Evolutionary conservation across 1,139 yeast species (phyloP), one percentile per base, ranked within the genome.

Genomic region (Groenewaldozyma sp.): DNA sequence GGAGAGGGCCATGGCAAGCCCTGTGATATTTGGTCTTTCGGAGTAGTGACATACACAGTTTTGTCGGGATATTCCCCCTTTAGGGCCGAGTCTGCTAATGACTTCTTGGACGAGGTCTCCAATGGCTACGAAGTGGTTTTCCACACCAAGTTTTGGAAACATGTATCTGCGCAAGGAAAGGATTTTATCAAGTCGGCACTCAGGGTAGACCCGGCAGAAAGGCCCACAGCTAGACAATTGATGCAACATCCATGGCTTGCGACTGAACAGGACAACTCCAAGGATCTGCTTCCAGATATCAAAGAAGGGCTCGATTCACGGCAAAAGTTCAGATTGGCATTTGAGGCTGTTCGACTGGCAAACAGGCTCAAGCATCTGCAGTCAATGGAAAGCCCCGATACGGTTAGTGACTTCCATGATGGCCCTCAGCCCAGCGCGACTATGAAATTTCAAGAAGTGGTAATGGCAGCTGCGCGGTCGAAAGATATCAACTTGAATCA

Each of bases 31-130:
- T 87, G 96, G 96, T 81, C 94, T 1, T 60, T 87, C 34, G 96
- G 96, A 19, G 95, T 87, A 7, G 83, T 91, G 39, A 76, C 95
- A 1, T 91, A 87, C 60, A 87, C 96, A 0, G 66, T 88, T 40
- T 70, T 91, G 38, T 86, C 94, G 54, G 98, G 98, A 1, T 87
- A 87, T 60, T 81, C 94, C 6, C 96, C 97, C 3, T 87, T 88
- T 63, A 67, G 88, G 37, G 77, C 95, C 1, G 95, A 88, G 55
- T 81, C 76, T 43, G 86, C 82, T 3, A 74, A 72, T 40, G 94
- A 83, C 47, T 88, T 88, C 55, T 63, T 88, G 37, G 73, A 72
- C 37, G 97, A 88, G 58, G 94, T 86, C 37, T 76, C 80, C 47
- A 86, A 82, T 4, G 64, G 61, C 17, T 57, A 57, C 43, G 71